Evolutionary conservation across 2,329 filamentous ascomycete species (phyloP), one percentile per base, ranked within the genome.

Genomic region (Claviceps maximensis): DNA sequence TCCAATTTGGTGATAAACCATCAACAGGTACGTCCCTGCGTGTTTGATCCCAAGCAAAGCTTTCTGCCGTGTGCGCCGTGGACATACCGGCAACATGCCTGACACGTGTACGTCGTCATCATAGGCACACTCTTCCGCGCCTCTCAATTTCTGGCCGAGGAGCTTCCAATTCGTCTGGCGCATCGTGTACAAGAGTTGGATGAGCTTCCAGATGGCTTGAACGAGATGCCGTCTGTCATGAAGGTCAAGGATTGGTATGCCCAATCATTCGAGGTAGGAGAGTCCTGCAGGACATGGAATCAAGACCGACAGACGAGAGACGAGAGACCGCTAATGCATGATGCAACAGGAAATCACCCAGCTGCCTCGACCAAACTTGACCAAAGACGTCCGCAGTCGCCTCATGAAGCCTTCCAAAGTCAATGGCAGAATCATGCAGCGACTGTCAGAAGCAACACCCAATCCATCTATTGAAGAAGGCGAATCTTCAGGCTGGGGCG

Each of bases 171-270:
- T 64, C 87, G 93, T 51, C 78, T 98, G 56, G 93, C 93, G 62
- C 93, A 98, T 72, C 87, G 93, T 58, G 93, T 98, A 55, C 87
- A 95, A 70, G 93, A 98, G 73, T 81, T 98, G 54, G 83, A 86
- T 57, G 87, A 89, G 64, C 76, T 98, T 2, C 93, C 93, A 38
- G 93, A 98, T 78, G 93, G 93, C 53, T 80, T 98, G 57, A 95
- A 89, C 67, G 90, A 97, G 61, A 97, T 98, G 93, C 88, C 90
- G 41, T 97, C 93, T 12, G 95, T 98, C 60, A 84, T 85, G 68
- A 89, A 85, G 64, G 93, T 98, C 60, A 86, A 90, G 68, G 90
- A 97, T 65, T 98, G 93, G 93, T 98, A 98, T 69, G 93, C 91
- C 58, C 93, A 98, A 74, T 98, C 93, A 50, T 98, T 98, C 65